Evolutionary conservation across 345 rosid genomes (phyloP).

Genomic region (Punica granatum): DNA sequence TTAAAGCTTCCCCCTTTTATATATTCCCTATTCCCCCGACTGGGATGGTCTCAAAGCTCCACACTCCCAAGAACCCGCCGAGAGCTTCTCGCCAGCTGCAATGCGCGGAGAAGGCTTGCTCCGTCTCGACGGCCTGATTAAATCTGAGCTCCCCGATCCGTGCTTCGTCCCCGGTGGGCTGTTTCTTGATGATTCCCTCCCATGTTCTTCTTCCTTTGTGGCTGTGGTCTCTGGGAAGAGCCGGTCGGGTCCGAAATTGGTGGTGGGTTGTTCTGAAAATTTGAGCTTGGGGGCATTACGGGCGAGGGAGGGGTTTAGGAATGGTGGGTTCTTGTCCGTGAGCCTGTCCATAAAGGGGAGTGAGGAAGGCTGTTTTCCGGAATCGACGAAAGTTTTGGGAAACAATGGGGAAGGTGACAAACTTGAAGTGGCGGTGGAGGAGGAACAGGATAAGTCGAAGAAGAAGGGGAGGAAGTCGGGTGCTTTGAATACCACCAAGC

Average conservation of each 20-base stretch:
- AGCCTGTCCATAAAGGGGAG: constrained; percentile 57
- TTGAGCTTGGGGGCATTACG: constrained; percentile 21
- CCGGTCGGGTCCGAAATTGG: constrained; percentile 13
- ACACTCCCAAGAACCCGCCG: constrained; percentile 3
- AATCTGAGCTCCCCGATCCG: constrained; percentile 18
- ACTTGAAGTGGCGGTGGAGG: constrained; percentile 18
- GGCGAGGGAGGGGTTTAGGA: constrained; percentile 15
- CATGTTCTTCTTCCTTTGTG: constrained; percentile 35
- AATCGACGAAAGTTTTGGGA: constrained; percentile 28
- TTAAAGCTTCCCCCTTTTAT: constrained; percentile 13
- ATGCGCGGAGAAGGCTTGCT: constrained; percentile 44
- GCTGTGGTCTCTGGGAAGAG: constrained; percentile 20
- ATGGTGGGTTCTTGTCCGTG: constrained; percentile 45
- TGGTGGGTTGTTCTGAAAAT: constrained; percentile 13
- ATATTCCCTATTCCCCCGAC: constrained; percentile 16
- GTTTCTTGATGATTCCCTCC: constrained; percentile 39
- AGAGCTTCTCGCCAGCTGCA: constrained; percentile 2
- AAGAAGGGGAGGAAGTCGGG: constrained; percentile 25
- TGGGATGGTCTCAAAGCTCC: constrained; percentile 10
- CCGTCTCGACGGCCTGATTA: constrained; percentile 30
- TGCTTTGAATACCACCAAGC: constrained; percentile 69
- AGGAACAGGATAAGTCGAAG: constrained; percentile 18
- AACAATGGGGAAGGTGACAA: constrained; percentile 20
- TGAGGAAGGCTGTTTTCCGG: constrained; percentile 39
- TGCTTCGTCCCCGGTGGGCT: constrained; percentile 34